phyloP scores from a whole-genome alignment of 345 rosid genomes.

The Syzygium jambos region DNA sequence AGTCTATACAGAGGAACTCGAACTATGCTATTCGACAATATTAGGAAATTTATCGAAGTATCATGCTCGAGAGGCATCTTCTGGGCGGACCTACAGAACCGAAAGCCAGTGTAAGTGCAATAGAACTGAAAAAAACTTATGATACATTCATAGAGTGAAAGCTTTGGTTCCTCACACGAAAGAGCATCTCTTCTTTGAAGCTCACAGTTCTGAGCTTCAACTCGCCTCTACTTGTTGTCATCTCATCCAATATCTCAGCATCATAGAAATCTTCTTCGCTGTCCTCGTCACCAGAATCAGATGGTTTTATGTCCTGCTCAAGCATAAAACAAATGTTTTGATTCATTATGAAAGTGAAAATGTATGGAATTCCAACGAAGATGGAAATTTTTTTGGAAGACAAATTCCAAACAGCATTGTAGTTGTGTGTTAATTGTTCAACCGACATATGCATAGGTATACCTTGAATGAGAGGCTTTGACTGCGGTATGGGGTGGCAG shows the following conservation, averaged over 20 bases:
- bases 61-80: background rate
- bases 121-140: background rate
- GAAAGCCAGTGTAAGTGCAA: background rate
- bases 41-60: background rate
- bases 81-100: constrained; percentile 19
- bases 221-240: constrained; percentile 78
- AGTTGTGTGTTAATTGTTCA: background rate
- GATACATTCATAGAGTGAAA: background rate
- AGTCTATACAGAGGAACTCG: background rate
- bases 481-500: constrained; percentile 38
- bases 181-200: constrained; percentile 36
- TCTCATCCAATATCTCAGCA: constrained; percentile 69
- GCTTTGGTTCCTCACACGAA: constrained; percentile 10
- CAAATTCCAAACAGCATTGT: background rate
- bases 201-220: constrained; percentile 55
- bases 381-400: background rate
- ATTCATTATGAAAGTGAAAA: background rate
- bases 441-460: background rate
- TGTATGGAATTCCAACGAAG: background rate
- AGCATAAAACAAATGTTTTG: background rate
- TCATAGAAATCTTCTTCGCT: constrained; percentile 46
- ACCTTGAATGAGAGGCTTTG: constrained; percentile 42
- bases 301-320: constrained; percentile 27
- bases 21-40: background rate
- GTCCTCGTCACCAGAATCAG: constrained; percentile 5